A percentile compares a stretch with the other conserved stretches of the same genome.
phyloP scores from a whole-genome alignment of 805 yeast species.

The Kazachstania psychrophila region DNA sequence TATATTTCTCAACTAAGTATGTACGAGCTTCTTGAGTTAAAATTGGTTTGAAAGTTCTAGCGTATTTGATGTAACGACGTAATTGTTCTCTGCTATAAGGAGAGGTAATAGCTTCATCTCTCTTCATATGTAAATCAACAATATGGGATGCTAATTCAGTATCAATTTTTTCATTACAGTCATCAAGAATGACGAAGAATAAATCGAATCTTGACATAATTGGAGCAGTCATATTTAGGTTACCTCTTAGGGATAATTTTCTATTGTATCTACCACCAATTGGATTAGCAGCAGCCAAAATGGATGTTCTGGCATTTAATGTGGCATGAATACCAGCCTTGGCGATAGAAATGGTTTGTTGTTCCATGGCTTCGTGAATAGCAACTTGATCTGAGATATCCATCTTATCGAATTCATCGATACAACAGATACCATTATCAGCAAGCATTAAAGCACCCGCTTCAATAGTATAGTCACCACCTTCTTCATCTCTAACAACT shows the following conservation, averaged over 20 bases:
- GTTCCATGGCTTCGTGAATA: conserved; percentile 99
- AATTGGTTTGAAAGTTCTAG: conserved; percentile 84
- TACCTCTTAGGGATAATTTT: conserved; percentile 71
- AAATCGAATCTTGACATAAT: conserved; percentile 97
- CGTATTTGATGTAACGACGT: conserved; percentile 80
- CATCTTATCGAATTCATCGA: conserved; percentile 98
- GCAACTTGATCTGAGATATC: conserved; percentile 93
- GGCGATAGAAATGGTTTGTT: conserved; percentile 95
- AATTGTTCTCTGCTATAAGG: conserved; percentile 86
- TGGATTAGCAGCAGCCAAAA: conserved; percentile 98
- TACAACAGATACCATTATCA: conserved; percentile 96
- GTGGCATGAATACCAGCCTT: conserved; percentile 99
- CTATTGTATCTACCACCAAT: conserved; percentile 94
- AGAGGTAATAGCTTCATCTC: conserved; percentile 83
- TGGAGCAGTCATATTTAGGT: conserved; percentile 93
- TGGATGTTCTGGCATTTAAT: conserved; percentile 90
- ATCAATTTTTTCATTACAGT: conserved; percentile 84
- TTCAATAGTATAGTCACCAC: conserved; percentile 93
- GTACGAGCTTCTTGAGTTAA: conserved; percentile 76
- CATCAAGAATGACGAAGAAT: conserved; percentile 90
- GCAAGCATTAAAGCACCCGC: conserved; percentile 99
- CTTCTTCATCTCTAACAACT: conserved; percentile 93
- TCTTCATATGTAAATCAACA: conserved; percentile 81
- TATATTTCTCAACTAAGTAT: conserved; percentile 66
- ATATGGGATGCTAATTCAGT: conserved; percentile 87